Evolutionary conservation across 2,329 filamentous ascomycete genomes (phyloP).

Genomic region (Xylariales sp.): DNA sequence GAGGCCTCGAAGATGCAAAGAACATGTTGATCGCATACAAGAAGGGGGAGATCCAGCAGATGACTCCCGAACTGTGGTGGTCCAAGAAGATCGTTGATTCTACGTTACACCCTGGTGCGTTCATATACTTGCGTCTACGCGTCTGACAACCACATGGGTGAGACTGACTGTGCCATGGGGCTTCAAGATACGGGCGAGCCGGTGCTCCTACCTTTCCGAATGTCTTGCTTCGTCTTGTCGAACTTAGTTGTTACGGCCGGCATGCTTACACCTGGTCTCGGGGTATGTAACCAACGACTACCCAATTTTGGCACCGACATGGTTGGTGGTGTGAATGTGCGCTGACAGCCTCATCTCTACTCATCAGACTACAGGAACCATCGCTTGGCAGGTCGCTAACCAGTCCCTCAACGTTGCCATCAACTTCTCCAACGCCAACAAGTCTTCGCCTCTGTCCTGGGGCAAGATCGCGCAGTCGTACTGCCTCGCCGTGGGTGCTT

Average conservation of each 20-base stretch:
- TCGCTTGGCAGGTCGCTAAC: conserved; percentile 94
- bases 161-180: neutral
- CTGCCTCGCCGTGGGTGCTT: conserved; percentile 84
- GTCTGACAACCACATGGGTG: neutral
- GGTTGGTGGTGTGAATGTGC: no score
- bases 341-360: conserved; percentile 8
- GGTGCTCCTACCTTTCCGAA: conserved; percentile 91
- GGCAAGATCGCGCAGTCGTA: conserved; percentile 85
- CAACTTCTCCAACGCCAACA: conserved; percentile 97
- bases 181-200: conserved; percentile 82
- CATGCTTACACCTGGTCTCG: conserved; percentile 89
- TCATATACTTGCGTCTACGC: conserved; percentile 1
- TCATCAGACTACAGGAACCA: conserved; percentile 72
- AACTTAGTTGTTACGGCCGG: conserved; percentile 93
- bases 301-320: neutral
- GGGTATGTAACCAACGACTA: conserved; percentile 48
- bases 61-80: conserved; percentile 88
- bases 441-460: conserved; percentile 82
- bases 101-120: conserved; percentile 88
- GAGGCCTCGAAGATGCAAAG: conserved; percentile 84
- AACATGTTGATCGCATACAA: conserved; percentile 79
- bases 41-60: conserved; percentile 69
- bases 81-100: conserved; percentile 98
- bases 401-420: conserved; percentile 98
- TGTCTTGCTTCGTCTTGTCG: conserved; percentile 92